phyloP scores from a whole-genome alignment of 805 yeast species.

The Pichia manshurica region DNA sequence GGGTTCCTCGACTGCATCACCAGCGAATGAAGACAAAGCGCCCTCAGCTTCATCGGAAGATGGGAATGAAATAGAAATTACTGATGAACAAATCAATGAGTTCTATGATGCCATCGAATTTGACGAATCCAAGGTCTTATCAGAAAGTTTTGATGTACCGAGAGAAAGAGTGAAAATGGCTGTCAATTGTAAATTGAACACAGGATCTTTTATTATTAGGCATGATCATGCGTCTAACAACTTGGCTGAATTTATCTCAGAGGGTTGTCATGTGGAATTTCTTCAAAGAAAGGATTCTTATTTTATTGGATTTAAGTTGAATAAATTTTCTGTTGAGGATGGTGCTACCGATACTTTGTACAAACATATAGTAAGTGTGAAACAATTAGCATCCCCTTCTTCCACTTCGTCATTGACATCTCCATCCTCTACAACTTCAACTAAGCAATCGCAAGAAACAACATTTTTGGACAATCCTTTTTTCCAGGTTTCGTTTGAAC shows the following conservation, averaged over 20 bases:
- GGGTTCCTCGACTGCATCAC: slow-evolving; percentile 31
- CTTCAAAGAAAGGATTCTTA: slow-evolving; percentile 77
- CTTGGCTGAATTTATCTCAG: slow-evolving; percentile 75
- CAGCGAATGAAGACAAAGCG: slow-evolving; percentile 7
- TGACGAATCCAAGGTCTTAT: slow-evolving; percentile 53
- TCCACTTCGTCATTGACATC: slow-evolving; percentile 18
- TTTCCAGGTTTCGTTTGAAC: slow-evolving; percentile 75
- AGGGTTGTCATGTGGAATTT: slow-evolving; percentile 70
- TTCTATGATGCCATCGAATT: slow-evolving; percentile 90
- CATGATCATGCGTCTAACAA: slow-evolving; percentile 36
- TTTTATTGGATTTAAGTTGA: slow-evolving; percentile 62
- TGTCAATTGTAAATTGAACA: slow-evolving; percentile 59
- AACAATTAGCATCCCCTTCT: slow-evolving; percentile 43
- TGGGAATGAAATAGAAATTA: slow-evolving; percentile 39
- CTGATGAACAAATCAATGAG: slow-evolving; percentile 86
- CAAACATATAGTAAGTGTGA: slow-evolving; percentile 82
- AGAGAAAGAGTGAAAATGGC: slow-evolving; percentile 66
- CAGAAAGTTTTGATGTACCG: slow-evolving; percentile 60
- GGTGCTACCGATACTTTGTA: slow-evolving; percentile 75
- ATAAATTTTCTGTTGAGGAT: slow-evolving; percentile 82
- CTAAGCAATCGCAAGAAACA: not conserved
- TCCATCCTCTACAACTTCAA: slow-evolving; percentile 9
- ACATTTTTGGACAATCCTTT: slow-evolving; percentile 44
- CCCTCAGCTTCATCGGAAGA: slow-evolving; percentile 6
- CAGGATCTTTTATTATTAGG: slow-evolving; percentile 70